These are phyloP conservation scores for Eragrostis nindensis DNA, from an alignment of 176 grass and related monocot genomes.

Conservation along the genomic window DNA sequence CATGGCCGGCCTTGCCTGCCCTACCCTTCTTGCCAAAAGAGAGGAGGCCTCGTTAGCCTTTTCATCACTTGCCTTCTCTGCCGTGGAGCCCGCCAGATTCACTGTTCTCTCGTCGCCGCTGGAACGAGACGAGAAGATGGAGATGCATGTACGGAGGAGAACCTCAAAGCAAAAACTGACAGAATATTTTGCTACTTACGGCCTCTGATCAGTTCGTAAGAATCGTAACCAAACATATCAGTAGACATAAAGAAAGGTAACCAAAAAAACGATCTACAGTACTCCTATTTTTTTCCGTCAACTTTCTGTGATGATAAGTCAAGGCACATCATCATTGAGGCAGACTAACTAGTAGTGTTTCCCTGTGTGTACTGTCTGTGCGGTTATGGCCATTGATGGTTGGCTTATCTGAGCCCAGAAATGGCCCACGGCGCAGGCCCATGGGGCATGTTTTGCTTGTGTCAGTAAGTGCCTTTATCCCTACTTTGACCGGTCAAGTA, in stretches of 20 bases:
- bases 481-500: slow-evolving; percentile 49
- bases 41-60: slow-evolving; percentile 20
- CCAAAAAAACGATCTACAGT: too few relatives aligned
- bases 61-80: neutral
- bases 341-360: slow-evolving; percentile 26
- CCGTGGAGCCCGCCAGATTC: neutral
- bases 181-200: neutral
- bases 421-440: slow-evolving; percentile 24
- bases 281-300: neutral
- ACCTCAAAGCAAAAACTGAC: neutral
- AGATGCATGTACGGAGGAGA: neutral
- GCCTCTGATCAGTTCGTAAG: neutral
- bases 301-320: slow-evolving; percentile 3
- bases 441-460: slow-evolving; percentile 17
- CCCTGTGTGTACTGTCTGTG: slow-evolving; percentile 16
- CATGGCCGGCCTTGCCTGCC: neutral
- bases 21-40: slow-evolving; percentile 26
- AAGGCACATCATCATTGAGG: slow-evolving; percentile 39
- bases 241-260: neutral
- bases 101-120: neutral
- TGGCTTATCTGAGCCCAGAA: slow-evolving; percentile 35
- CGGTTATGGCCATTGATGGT: slow-evolving; percentile 8
- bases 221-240: neutral
- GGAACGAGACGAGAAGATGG: slow-evolving; percentile 23
- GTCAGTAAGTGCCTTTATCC: too few relatives aligned